Percentiles rank a stretch among this genome's conserved stretches.
Conservation (phyloP, 768 basidiomycete genomes). For the Gloeopeniophorella convolvens region DNA sequence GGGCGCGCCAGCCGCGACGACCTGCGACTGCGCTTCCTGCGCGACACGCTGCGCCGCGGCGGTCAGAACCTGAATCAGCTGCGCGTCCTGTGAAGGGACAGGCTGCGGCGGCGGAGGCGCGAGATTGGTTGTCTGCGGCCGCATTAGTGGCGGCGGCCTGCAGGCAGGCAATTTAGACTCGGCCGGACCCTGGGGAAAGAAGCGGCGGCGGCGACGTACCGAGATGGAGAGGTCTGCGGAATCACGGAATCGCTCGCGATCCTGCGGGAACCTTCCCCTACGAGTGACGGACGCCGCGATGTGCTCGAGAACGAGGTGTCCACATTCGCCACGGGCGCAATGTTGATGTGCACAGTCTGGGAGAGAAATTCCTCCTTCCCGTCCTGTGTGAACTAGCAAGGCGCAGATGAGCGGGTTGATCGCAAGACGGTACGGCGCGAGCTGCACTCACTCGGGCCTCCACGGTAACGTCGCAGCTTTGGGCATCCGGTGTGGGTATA, state of each 20-base stretch:
- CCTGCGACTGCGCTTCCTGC: conserved; percentile 64
- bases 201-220: conserved; percentile 25
- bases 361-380: conserved; percentile 64
- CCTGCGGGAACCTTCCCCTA: conserved; percentile 38
- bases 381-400: conserved; percentile 62
- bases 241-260: conserved; percentile 35
- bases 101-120: conserved; percentile 27
- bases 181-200: neutral
- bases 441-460: conserved; percentile 60
- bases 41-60: conserved; percentile 73
- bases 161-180: neutral
- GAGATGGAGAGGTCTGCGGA: conserved; percentile 28
- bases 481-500: conserved; percentile 68
- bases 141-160: conserved; percentile 23
- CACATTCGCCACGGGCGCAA: conserved; percentile 58
- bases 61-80: conserved; percentile 73
- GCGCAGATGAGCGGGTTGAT: conserved; percentile 13
- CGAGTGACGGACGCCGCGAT: conserved; percentile 43
- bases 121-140: conserved; percentile 27
- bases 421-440: conserved; percentile 17
- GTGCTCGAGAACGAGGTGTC: conserved; percentile 36
- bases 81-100: conserved; percentile 48
- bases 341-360: conserved; percentile 62
- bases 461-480: conserved; percentile 67
- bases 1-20: conserved; percentile 45